Base-by-base conservation (phyloP, 2,329 filamentous ascomycete genomes). In the Alternaria sp. region DNA sequence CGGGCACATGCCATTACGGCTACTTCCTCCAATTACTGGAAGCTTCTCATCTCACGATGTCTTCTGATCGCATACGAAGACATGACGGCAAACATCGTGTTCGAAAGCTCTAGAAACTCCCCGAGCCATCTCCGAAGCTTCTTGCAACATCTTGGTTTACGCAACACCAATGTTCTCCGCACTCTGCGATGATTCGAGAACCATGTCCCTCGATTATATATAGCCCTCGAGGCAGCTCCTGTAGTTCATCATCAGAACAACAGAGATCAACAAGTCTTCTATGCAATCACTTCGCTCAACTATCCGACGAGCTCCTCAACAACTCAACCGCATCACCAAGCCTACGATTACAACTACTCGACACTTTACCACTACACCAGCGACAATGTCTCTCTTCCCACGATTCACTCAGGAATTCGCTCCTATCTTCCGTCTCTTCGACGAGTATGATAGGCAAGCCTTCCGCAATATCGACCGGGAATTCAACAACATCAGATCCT, bases 401-500 rank as follows among this genome's bases (percentile, higher is more conserved):
- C 75, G 75, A 70, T 79, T 78, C 69, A 74, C 72, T n/a, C 70
- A 72, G 60, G 78, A 80, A 59, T 75, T 80, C 64, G 75, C 77
- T 63, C 78, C 79, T 60, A 78, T 82, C 70, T 83, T 83, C 78
- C 79, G 80, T 53, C 78, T 84, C 46, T 75, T 81, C 64, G 81
- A 83, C 70, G 82, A 82, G 70, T 82, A 81, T 63, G 80, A 82
- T 62, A 75, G 76, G 30, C 70, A 72, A 43, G 62, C 70, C 41
- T 66, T 73, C 68, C 68, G 73, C 61, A 64, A 72, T 59, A 53
- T 72, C 44, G 67, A 75, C 54, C 58, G 57, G 32, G 52, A 68
- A 14, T 59, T 72, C 57, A 62, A 68, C 43, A 65, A 51, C 43
- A 67, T 85, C 48, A 83, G 82, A 47, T 82, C 86, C 73, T 94